These are phyloP conservation scores for Euclidium syriacum DNA, from an alignment of 345 rosid genomes.

Conservation along the genomic window DNA sequence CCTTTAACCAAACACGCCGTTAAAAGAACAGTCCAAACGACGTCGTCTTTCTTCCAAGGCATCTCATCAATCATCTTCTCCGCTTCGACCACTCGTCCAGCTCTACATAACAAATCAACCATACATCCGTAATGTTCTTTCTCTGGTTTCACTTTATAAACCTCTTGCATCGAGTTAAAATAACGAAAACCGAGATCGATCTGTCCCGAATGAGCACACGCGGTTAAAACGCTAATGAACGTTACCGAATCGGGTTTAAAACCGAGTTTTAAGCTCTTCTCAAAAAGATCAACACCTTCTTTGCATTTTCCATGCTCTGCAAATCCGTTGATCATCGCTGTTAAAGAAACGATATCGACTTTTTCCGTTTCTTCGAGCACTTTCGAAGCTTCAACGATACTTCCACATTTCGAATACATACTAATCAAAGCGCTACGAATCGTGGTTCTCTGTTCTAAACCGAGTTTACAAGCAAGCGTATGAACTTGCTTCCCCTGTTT, in stretches of 20 bases:
- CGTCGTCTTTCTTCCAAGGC: conserved; percentile 67
- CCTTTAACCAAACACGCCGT: conserved; percentile 60
- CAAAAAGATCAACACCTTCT: conserved; percentile 70
- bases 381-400: conserved; percentile 59
- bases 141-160: conserved; percentile 44
- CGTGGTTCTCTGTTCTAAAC: conserved; percentile 42
- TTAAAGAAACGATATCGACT: conserved; percentile 62
- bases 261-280: conserved; percentile 47
- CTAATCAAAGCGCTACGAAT: conserved; percentile 64
- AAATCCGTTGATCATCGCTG: conserved; percentile 85
- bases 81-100: conserved; percentile 68
- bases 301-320: conserved; percentile 82
- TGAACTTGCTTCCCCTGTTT: no score
- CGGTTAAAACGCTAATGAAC: conserved; percentile 76
- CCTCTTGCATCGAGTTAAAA: conserved; percentile 54
- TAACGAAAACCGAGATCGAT: conserved; percentile 72
- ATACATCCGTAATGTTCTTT: conserved; percentile 92
- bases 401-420: conserved; percentile 92
- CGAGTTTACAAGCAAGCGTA: no score
- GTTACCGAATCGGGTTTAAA: conserved; percentile 71
- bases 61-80: conserved; percentile 63
- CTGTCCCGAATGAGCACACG: conserved; percentile 79
- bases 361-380: conserved; percentile 49
- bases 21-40: conserved; percentile 83
- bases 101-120: conserved; percentile 82